phyloP scores from a whole-genome alignment of 169 alveolate species.

The Plasmodium fragile region DNA sequence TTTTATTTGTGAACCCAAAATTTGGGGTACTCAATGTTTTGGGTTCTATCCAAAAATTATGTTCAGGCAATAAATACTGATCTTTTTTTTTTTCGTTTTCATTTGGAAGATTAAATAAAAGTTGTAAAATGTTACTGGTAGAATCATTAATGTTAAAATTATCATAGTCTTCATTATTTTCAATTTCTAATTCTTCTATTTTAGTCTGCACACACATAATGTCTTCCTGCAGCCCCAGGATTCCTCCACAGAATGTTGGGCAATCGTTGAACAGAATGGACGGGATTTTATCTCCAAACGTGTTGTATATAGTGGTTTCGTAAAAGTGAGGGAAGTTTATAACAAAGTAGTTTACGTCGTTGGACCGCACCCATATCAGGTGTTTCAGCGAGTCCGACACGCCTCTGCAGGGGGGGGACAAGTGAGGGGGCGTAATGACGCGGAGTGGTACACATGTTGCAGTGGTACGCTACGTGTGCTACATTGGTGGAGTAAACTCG shows the following conservation, averaged over 20 bases:
- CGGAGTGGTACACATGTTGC: too few species aligned
- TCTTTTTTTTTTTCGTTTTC: slow-evolving; percentile 51
- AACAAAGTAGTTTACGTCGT: slow-evolving; percentile 56
- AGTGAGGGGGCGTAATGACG: neutral
- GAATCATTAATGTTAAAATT: slow-evolving; percentile 67
- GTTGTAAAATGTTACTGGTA: slow-evolving; percentile 49
- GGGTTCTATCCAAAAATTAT: slow-evolving; percentile 71
- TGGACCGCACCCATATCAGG: slow-evolving; percentile 53
- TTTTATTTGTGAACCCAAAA: slow-evolving; percentile 47
- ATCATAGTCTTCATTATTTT: slow-evolving; percentile 28
- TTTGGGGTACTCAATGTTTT: slow-evolving; percentile 71
- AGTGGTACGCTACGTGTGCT: neutral
- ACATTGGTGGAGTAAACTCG: neutral
- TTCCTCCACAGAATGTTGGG: slow-evolving; percentile 72
- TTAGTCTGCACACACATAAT: slow-evolving; percentile 73
- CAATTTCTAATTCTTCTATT: slow-evolving; percentile 67
- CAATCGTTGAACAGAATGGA: slow-evolving; percentile 57
- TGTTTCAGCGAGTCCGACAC: slow-evolving; percentile 60
- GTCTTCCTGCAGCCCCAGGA: slow-evolving; percentile 61
- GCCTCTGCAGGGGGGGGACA: slow-evolving; percentile 10
- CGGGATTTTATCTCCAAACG: slow-evolving; percentile 59
- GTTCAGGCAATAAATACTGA: slow-evolving; percentile 63
- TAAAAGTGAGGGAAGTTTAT: slow-evolving; percentile 67
- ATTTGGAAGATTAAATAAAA: slow-evolving; percentile 56
- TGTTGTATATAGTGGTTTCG: slow-evolving; percentile 59